Evolutionary conservation across 805 yeast genomes (phyloP), one percentile per base, ranked within the genome.

Genomic region (Starmerella bombi): DNA sequence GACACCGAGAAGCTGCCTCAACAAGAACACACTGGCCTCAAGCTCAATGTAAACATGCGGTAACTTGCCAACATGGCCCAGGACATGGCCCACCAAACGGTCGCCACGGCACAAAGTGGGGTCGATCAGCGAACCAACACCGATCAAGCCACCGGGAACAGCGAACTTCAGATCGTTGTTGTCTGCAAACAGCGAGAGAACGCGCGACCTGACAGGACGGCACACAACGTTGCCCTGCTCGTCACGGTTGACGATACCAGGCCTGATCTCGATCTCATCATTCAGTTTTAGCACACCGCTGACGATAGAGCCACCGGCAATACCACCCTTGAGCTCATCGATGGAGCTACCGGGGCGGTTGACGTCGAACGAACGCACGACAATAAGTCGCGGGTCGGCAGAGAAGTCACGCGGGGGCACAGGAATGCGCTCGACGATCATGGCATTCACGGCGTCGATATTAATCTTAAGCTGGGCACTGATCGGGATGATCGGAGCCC

Each of bases 51-150:
- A 93, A 55, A 91, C 85, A 37, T 88, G 82, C 52, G 98, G 99
- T 56, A 91, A 74, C 58, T 84, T 79, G 51, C 95, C 96, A 63
- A 79, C 86, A 46, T 96, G 86, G 59, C 99, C 99, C 46, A 93
- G 93, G 47, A 91, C 98, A 69, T 91, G 98, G 56, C 99, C 99
- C 42, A 93, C 96, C 57, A 91, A 73, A 69, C 98, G 83, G 68
- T 91, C 99, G 46, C 97, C 99, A 70, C 98, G 82, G 72, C 99
- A 91, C 57, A 91, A 69, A 2, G 98, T 91, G 43, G 99, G 99
- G 65, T 91, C 99, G 52, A 91, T 93, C 66, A 83, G 84, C 38
- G 98, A 91, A 69, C 99, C 99, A 43, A 91, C 96, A 75, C 99
- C 99, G 57, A 91, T 93, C 61, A 91, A 74, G 50, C 99, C 99